These are phyloP conservation scores for Eucommia ulmoides DNA, from an alignment of 257 asterid species.

Conservation along the genomic window DNA sequence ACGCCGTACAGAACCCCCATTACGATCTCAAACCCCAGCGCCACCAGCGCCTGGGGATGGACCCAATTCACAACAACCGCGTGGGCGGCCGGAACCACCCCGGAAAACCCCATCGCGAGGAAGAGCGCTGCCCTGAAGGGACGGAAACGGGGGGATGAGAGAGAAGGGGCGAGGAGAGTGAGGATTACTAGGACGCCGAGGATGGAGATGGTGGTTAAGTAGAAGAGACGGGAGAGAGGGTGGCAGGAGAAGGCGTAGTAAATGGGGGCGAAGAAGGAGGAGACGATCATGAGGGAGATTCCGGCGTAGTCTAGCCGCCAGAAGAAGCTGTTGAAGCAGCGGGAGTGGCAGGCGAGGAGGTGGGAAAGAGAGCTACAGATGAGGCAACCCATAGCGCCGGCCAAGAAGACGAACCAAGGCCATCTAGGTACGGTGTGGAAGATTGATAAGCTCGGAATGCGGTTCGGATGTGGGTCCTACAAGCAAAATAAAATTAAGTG, in stretches of 20 bases:
- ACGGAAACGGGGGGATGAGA: conserved; percentile 45
- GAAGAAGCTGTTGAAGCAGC: conserved; percentile 57
- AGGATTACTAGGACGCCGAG: conserved; percentile 43
- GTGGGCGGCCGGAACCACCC: conserved; percentile 75
- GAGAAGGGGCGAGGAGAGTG: conserved; percentile 63
- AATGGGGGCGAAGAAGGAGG: conserved; percentile 74
- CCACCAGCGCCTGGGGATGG: conserved; percentile 33
- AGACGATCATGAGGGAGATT: conserved; percentile 72
- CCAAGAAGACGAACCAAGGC: conserved; percentile 91
- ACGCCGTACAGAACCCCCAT: conserved; percentile 65
- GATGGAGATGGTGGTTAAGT: conserved; percentile 50
- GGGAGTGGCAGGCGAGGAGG: conserved; percentile 82
- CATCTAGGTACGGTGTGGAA: conserved; percentile 34
- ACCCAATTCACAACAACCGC: conserved; percentile 41
- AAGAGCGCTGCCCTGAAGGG: conserved; percentile 59
- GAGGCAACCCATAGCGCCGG: conserved; percentile 77
- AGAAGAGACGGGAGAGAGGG: conserved; percentile 42
- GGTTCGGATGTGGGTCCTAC: conserved; percentile 44
- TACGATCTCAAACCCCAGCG: conserved; percentile 58
- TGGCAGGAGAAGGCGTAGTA: conserved; percentile 62
- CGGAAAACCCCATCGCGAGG: conserved; percentile 83
- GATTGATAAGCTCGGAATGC: conserved; percentile 20
- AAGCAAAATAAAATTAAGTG: conserved; percentile 13
- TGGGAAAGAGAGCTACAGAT: conserved; percentile 72
- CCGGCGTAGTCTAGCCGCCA: conserved; percentile 95